These are phyloP conservation scores for Smallanthus sonchifolius DNA, from an alignment of 129 eudicot species.

Conservation along the genomic window DNA sequence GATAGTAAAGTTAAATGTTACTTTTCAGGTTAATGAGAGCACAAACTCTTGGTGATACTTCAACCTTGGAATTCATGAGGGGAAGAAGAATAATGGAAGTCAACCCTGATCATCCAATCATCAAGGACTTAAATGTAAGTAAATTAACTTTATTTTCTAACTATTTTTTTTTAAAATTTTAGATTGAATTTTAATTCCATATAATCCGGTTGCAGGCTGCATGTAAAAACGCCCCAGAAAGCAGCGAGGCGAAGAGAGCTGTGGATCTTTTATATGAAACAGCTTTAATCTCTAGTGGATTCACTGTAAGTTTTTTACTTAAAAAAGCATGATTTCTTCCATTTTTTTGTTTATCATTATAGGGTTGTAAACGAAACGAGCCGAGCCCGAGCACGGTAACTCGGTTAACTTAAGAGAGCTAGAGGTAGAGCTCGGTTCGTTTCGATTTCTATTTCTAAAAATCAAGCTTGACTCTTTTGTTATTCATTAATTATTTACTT, in stretches of 20 bases:
- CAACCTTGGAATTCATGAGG: conserved; percentile 88
- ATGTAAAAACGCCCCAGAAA: conserved; percentile 85
- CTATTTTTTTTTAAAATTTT: neutral
- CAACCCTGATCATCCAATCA: conserved; percentile 92
- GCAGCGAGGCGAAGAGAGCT: conserved; percentile 73
- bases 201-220: conserved; percentile 60
- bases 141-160: neutral
- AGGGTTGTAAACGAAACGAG: too few relatives aligned
- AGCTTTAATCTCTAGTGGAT: conserved; percentile 92
- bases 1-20: neutral
- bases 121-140: conserved; percentile 78
- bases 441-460: too few relatives aligned
- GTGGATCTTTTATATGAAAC: conserved; percentile 85
- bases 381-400: too few relatives aligned
- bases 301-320: conserved; percentile 49
- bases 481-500: too few relatives aligned
- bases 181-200: neutral
- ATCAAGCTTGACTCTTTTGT: too few relatives aligned
- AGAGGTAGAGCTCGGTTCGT: too few relatives aligned
- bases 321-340: neutral
- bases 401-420: too few relatives aligned
- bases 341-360: neutral
- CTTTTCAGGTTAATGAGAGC: conserved; percentile 76
- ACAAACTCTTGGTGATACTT: conserved; percentile 89
- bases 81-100: conserved; percentile 91